Conservation (phyloP, 805 yeast species). For the Ogataea ganodermae region DNA sequence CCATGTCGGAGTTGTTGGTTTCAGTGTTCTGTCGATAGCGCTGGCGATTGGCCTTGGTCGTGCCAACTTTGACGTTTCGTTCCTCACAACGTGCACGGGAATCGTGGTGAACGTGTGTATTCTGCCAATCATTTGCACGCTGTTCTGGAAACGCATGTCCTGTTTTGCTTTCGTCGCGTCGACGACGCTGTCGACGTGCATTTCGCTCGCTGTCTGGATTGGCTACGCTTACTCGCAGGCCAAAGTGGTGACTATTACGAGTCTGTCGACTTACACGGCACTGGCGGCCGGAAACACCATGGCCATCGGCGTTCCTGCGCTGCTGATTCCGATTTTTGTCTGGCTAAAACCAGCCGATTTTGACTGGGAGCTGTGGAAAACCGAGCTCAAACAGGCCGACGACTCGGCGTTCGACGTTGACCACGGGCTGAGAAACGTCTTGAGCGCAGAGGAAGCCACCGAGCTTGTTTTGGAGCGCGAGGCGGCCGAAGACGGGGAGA, state of each 20-base stretch:
- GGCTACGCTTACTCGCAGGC: slow-evolving; percentile 39
- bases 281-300: slow-evolving; percentile 60
- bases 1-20: slow-evolving; percentile 45
- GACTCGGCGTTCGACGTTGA: slow-evolving; percentile 38
- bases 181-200: slow-evolving; percentile 46
- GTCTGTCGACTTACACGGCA: slow-evolving; percentile 51
- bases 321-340: slow-evolving; percentile 49
- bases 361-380: slow-evolving; percentile 51
- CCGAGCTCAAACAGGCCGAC: slow-evolving; percentile 43
- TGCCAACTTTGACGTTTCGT: slow-evolving; percentile 54
- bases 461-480: slow-evolving; percentile 29
- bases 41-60: slow-evolving; percentile 53
- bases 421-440: slow-evolving; percentile 32
- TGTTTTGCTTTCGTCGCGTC: slow-evolving; percentile 46
- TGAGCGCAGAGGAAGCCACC: slow-evolving; percentile 34
- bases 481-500: slow-evolving; percentile 23
- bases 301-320: slow-evolving; percentile 51
- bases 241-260: slow-evolving; percentile 26
- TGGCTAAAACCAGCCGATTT: slow-evolving; percentile 46
- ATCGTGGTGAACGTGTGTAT: slow-evolving; percentile 56
- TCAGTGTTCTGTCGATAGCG: slow-evolving; percentile 48
- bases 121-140: slow-evolving; percentile 49
- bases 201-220: slow-evolving; percentile 46
- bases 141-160: slow-evolving; percentile 49
- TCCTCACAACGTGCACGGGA: slow-evolving; percentile 54